A percentile compares a stretch with the other conserved stretches of the same genome.
Conservation (phyloP, 2,329 filamentous ascomycete genomes). For the Cladosporium sp. region DNA sequence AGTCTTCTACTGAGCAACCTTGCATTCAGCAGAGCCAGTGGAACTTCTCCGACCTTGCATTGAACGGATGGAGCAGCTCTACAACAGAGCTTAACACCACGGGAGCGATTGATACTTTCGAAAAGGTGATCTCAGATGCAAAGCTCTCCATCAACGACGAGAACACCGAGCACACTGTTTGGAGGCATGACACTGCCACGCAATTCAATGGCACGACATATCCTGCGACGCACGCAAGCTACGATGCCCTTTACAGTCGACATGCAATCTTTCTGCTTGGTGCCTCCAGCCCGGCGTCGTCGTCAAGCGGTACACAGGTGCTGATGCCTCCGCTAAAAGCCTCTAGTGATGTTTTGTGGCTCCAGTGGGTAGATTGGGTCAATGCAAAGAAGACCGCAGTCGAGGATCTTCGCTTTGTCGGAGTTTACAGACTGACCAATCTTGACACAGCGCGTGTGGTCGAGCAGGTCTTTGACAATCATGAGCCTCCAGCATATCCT, state of each 20-base stretch:
- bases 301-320: background rate
- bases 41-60: background rate
- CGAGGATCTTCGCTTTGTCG: background rate
- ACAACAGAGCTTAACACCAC: background rate
- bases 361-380: background rate
- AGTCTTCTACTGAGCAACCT: background rate
- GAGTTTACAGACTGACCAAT: background rate
- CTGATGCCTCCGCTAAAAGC: background rate
- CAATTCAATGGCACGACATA: background rate
- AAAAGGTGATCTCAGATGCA: background rate
- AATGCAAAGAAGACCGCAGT: background rate
- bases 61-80: background rate
- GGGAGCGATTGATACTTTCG: background rate
- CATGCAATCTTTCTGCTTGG: background rate
- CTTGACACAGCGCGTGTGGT: background rate
- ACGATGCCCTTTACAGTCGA: background rate
- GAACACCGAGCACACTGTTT: background rate
- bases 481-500: background rate
- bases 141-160: background rate
- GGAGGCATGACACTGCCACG: background rate
- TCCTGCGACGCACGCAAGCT: background rate
- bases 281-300: background rate
- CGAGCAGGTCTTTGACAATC: background rate
- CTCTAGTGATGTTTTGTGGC: background rate
- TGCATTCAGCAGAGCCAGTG: background rate